These are phyloP conservation scores for Macaranga tanarius DNA, from an alignment of 441 rosid genomes.

Conservation along the genomic window DNA sequence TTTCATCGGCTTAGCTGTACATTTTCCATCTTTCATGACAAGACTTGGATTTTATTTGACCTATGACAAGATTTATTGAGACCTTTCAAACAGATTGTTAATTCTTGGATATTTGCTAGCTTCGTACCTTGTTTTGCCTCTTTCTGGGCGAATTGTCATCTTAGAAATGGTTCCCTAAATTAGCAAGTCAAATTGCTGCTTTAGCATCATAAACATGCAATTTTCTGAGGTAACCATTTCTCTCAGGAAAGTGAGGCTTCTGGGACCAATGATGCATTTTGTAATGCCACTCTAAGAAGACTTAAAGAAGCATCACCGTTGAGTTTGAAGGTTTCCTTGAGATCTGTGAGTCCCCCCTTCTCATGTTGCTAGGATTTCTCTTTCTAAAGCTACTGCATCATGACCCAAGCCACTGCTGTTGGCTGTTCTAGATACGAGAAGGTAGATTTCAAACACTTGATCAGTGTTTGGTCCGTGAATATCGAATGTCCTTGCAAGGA, in stretches of 20 bases:
- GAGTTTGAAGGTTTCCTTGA: conserved; percentile 85
- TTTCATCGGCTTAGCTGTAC: not conserved
- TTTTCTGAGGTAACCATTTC: conserved; percentile 18
- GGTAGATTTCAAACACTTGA: conserved; percentile 80
- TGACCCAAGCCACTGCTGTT: conserved; percentile 9
- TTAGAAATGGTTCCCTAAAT: conserved; percentile 2
- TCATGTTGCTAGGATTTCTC: not conserved
- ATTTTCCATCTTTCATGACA: not conserved
- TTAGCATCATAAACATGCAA: not conserved
- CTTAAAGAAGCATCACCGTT: conserved; percentile 80
- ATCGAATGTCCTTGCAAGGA: conserved; percentile 79
- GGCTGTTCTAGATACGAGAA: conserved; percentile 60
- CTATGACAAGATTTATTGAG: not conserved
- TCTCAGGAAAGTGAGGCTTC: conserved; percentile 64
- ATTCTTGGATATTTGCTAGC: not conserved
- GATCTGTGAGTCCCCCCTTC: conserved; percentile 64
- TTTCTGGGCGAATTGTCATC: not conserved
- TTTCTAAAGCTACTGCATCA: not conserved
- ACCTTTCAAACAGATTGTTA: not conserved
- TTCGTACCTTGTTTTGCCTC: not conserved
- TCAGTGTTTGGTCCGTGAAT: conserved; percentile 79
- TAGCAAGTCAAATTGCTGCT: not conserved
- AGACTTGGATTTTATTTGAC: not conserved
- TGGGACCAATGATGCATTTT: conserved; percentile 66
- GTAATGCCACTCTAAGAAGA: conserved; percentile 54